These are phyloP conservation scores for Tetrastigma voinierianum DNA, from an alignment of 164 flowering plant species.

Conservation along the genomic window DNA sequence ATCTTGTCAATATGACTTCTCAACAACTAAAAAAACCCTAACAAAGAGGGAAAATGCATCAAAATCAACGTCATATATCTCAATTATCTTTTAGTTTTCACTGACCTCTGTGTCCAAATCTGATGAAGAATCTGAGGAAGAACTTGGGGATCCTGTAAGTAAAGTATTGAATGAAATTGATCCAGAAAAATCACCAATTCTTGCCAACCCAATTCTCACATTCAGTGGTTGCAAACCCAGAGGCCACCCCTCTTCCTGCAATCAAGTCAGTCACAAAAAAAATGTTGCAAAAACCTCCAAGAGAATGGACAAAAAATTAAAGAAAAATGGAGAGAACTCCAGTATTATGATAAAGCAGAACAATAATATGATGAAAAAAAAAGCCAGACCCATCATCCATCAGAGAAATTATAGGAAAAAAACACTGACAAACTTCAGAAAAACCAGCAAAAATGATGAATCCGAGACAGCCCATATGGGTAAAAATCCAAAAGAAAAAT, in stretches of 20 bases:
- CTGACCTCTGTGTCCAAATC: constrained; percentile 83
- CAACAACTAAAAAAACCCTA: too few relatives aligned
- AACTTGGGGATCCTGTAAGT: constrained; percentile 60
- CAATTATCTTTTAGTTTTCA: background rate
- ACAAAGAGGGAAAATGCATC: background rate
- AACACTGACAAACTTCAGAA: background rate
- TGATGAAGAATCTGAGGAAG: constrained; percentile 59
- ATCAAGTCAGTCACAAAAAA: constrained; percentile 20
- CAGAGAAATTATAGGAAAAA: constrained; percentile 12
- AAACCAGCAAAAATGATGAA: background rate
- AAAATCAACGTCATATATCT: background rate
- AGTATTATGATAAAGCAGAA: background rate
- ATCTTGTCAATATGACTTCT: too few relatives aligned
- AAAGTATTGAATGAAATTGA: constrained; percentile 75
- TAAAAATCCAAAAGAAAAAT: constrained; percentile 11
- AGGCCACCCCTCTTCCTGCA: constrained; percentile 83
- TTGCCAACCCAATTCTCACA: constrained; percentile 53
- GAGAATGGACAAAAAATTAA: background rate
- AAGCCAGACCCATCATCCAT: constrained; percentile 1
- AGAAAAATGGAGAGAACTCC: background rate
- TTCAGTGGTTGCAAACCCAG: constrained; percentile 77
- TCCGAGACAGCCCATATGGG: constrained; percentile 10
- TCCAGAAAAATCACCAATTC: constrained; percentile 51
- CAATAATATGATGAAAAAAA: constrained; percentile 8
- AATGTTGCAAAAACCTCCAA: background rate